phyloP scores from a whole-genome alignment of 768 basidiomycete species.

The Lactifluus piperatus region DNA sequence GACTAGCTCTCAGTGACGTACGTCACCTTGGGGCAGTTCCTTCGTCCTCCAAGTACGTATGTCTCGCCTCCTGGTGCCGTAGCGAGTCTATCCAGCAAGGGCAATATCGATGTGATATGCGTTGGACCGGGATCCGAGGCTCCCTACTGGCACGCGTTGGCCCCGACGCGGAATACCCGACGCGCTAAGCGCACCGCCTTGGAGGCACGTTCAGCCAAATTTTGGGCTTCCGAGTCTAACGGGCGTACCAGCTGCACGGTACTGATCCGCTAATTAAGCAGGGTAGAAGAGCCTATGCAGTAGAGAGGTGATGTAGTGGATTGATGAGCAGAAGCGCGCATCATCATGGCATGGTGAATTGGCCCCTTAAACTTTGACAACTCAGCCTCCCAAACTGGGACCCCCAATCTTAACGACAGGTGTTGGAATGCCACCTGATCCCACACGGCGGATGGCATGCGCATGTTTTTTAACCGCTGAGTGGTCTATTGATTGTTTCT shows the following conservation, averaged over 20 bases:
- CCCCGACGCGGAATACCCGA: background rate
- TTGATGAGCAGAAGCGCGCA: slow-evolving; percentile 9
- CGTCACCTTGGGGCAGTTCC: background rate
- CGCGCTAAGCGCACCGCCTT: background rate
- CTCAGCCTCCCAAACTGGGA: slow-evolving; percentile 5
- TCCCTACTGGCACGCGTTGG: background rate
- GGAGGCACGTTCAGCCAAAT: background rate
- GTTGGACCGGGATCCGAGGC: background rate
- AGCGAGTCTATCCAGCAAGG: background rate
- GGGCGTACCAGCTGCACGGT: background rate
- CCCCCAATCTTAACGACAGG: background rate
- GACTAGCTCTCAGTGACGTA: background rate
- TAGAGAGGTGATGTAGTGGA: background rate
- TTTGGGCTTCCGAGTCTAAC: background rate
- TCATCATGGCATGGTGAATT: background rate
- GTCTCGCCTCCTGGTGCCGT: background rate
- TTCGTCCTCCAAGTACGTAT: background rate
- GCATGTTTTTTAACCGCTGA: background rate
- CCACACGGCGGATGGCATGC: background rate
- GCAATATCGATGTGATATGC: background rate
- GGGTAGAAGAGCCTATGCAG: background rate
- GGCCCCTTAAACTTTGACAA: slow-evolving; percentile 1
- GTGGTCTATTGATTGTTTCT: background rate
- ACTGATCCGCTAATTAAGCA: background rate
- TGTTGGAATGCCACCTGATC: background rate